A percentile compares a stretch with the other conserved stretches of the same genome.
phyloP scores from a whole-genome alignment of 2,329 filamentous ascomycete genomes.

The Trichoderma brevicompactum region DNA sequence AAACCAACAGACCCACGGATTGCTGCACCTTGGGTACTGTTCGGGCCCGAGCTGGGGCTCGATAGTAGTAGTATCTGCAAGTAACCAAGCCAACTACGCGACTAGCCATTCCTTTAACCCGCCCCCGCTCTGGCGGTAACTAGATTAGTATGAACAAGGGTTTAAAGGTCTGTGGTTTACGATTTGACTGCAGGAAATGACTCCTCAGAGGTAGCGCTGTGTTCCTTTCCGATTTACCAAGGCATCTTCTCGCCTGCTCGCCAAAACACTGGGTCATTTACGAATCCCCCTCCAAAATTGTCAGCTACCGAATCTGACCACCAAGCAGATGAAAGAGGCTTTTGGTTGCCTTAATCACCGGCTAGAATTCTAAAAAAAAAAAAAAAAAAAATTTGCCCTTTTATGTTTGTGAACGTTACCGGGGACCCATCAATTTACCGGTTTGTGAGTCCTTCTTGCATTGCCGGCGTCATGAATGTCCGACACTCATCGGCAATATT shows the following conservation, averaged over 20 bases:
- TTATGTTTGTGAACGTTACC: not conserved
- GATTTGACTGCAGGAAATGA: slow-evolving; percentile 13
- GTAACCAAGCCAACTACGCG: slow-evolving; percentile 20
- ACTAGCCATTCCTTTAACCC: slow-evolving; percentile 16
- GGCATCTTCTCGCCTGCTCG: slow-evolving; percentile 3
- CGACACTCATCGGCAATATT: not conserved
- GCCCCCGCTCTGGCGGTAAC: slow-evolving; percentile 24
- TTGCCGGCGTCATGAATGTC: slow-evolving; percentile 2
- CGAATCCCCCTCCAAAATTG: not conserved
- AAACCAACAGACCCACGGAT: slow-evolving; percentile 20
- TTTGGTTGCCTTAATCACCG: not conserved
- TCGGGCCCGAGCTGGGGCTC: slow-evolving; percentile 15
- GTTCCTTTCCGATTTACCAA: slow-evolving; percentile 11
- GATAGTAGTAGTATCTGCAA: slow-evolving; percentile 5
- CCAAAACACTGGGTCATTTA: not conserved
- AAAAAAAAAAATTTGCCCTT: not conserved
- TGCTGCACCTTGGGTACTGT: slow-evolving; percentile 21
- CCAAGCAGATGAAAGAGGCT: not conserved
- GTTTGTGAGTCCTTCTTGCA: not conserved
- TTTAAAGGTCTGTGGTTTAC: slow-evolving; percentile 9
- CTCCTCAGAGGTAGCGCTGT: not conserved
- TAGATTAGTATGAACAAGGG: slow-evolving; percentile 22
- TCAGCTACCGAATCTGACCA: not conserved
- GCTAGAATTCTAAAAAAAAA: too few species aligned
- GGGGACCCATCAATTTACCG: not conserved